Percentiles rank a stretch among this genome's conserved stretches.
Evolutionary conservation across 805 yeast species (phyloP).

Genomic region (Tetrapisispora arboricola): DNA sequence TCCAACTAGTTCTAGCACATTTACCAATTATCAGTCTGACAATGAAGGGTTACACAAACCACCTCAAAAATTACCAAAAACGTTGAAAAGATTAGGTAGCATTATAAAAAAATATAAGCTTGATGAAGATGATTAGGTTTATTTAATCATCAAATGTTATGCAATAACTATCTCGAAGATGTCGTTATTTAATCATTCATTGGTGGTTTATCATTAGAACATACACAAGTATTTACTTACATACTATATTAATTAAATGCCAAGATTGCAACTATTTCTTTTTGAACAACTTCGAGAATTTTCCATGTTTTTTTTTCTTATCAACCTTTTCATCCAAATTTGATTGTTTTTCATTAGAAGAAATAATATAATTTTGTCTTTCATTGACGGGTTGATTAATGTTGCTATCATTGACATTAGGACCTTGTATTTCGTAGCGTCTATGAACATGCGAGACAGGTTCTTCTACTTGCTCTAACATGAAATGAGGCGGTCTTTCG

Average conservation of each 20-base stretch:
- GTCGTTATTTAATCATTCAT: neutral
- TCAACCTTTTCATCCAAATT: conserved; percentile 8
- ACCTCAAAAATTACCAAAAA: conserved; percentile 16
- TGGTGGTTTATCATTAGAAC: neutral
- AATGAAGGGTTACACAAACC: neutral
- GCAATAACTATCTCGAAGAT: no score
- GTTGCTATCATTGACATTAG: conserved; percentile 7
- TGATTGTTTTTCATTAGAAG: neutral
- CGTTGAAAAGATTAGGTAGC: conserved; percentile 20
- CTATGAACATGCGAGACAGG: conserved; percentile 21
- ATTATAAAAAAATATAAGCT: conserved; percentile 21
- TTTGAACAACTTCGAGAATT: conserved; percentile 38
- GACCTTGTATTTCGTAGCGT: conserved; percentile 10
- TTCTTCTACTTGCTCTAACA: conserved; percentile 24
- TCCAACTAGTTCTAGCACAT: neutral
- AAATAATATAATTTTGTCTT: neutral
- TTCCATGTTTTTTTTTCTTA: conserved; percentile 37
- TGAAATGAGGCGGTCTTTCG: conserved; percentile 35
- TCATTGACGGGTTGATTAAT: neutral
- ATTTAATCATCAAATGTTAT: no score
- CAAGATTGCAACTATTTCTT: conserved; percentile 7
- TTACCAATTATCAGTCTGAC: neutral
- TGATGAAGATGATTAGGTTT: conserved; percentile 6
- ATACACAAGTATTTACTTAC: neutral
- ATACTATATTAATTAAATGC: neutral